Conservation (phyloP, 371 early-diverging fungal species). For the Smittium culicis region DNA sequence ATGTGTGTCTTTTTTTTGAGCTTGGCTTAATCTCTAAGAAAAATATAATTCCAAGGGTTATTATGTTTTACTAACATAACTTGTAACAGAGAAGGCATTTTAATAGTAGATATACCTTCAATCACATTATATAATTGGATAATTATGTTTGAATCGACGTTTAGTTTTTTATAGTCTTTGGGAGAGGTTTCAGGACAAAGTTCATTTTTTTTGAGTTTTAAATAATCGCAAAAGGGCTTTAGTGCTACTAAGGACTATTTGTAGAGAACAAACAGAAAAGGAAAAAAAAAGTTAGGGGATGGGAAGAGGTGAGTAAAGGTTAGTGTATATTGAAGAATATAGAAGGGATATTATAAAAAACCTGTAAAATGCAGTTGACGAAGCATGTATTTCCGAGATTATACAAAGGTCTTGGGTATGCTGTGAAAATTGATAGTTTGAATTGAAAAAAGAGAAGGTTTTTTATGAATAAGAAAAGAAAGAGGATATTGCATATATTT, state of each 20-base stretch:
- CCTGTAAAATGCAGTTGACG: slow-evolving; percentile 77
- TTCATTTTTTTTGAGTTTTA: not conserved
- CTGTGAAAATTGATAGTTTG: too few species aligned
- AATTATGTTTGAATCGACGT: not conserved
- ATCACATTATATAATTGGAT: slow-evolving; percentile 3
- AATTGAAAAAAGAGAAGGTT: too few species aligned
- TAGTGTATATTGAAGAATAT: too few species aligned
- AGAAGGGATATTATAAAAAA: not conserved
- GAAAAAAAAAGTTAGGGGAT: not conserved
- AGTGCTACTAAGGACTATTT: slow-evolving; percentile 5
- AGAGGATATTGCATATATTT: too few species aligned
- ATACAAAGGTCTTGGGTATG: slow-evolving; percentile 43
- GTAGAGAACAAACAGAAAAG: not conserved
- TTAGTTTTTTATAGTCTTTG: not conserved
- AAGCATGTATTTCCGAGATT: slow-evolving; percentile 95
- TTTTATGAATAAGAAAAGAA: too few species aligned
- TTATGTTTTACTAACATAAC: not conserved
- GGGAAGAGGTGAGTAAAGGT: not conserved
- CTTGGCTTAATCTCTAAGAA: slow-evolving; percentile 7
- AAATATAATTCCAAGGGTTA: not conserved
- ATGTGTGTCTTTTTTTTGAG: not conserved
- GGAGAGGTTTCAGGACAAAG: not conserved
- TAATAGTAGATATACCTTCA: slow-evolving; percentile 3
- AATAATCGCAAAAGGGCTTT: slow-evolving; percentile 7
- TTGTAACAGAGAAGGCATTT: not conserved